Percentiles rank a stretch among this genome's conserved stretches.
phyloP scores from a whole-genome alignment of 495 filamentous ascomycete species.

The Usnea hakonensis region DNA sequence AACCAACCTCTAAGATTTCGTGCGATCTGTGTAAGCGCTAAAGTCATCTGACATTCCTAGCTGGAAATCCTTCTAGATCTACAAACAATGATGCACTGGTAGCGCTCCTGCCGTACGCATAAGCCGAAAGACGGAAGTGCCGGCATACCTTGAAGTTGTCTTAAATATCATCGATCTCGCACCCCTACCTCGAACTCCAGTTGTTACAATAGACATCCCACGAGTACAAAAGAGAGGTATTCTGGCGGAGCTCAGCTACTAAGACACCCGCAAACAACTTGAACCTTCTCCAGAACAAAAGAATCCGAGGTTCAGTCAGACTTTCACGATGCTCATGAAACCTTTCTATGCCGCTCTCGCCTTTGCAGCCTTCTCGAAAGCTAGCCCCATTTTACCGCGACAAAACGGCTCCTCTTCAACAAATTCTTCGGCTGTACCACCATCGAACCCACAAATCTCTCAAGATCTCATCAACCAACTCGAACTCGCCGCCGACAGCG shows the following conservation, averaged over 20 bases:
- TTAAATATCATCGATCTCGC: too few species aligned
- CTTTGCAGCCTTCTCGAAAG: background rate
- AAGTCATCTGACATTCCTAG: background rate
- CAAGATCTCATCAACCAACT: constrained; percentile 12
- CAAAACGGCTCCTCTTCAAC: background rate
- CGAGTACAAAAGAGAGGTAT: too few species aligned
- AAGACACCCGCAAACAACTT: too few species aligned
- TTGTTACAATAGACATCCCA: too few species aligned
- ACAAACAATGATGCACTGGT: background rate
- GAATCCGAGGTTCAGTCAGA: too few species aligned
- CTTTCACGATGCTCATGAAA: background rate
- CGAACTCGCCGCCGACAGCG: constrained; percentile 16
- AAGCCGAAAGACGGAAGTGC: background rate
- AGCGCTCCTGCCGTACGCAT: background rate
- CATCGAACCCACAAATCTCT: constrained; percentile 7
- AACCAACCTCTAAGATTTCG: background rate
- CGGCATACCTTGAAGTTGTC: background rate
- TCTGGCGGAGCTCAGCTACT: too few species aligned
- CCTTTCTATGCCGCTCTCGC: background rate
- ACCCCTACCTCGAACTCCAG: too few species aligned
- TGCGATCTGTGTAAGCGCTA: background rate
- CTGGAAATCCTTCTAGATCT: background rate
- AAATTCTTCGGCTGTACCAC: background rate
- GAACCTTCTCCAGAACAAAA: too few species aligned
- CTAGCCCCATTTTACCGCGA: background rate